Conservation (phyloP, 2,329 filamentous ascomycete genomes). For the Pseudodiploospora longispora region DNA sequence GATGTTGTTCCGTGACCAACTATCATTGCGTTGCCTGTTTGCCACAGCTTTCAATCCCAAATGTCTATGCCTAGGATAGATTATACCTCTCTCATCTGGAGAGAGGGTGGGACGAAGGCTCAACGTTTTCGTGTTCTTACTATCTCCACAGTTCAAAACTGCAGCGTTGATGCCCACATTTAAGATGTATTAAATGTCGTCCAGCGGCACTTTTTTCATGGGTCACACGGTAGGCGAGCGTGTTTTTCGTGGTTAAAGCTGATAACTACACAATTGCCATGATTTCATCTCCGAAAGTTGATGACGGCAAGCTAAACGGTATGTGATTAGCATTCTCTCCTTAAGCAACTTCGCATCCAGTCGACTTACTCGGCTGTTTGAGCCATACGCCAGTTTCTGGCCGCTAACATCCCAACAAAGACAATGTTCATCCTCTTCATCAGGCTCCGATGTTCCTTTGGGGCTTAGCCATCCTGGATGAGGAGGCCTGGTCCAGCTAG, state of each 20-base stretch:
- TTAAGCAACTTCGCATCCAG: background rate
- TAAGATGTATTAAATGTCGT: background rate
- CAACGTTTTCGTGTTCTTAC: too few relatives aligned
- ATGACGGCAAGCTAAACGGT: slow-evolving; percentile 39
- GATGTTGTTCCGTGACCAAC: too few relatives aligned
- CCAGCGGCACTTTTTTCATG: background rate
- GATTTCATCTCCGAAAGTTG: slow-evolving; percentile 35
- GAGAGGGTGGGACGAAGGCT: too few relatives aligned
- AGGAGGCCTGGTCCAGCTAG: slow-evolving; percentile 48
- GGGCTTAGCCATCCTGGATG: slow-evolving; percentile 54
- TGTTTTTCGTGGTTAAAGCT: too few relatives aligned
- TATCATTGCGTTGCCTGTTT: too few relatives aligned
- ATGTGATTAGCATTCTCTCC: background rate
- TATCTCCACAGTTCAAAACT: too few relatives aligned
- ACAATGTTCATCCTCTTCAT: slow-evolving; percentile 55
- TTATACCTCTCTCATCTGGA: too few relatives aligned
- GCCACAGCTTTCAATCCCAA: too few relatives aligned
- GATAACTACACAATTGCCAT: background rate
- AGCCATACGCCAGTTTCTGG: slow-evolving; percentile 54
- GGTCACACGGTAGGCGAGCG: background rate
- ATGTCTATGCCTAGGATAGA: too few relatives aligned
- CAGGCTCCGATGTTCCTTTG: slow-evolving; percentile 40
- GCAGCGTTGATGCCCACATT: background rate
- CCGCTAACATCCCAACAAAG: slow-evolving; percentile 55
- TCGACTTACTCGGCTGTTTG: slow-evolving; percentile 51